Base-by-base conservation (phyloP, 106 monocot species). In the Gastrodia elata region DNA sequence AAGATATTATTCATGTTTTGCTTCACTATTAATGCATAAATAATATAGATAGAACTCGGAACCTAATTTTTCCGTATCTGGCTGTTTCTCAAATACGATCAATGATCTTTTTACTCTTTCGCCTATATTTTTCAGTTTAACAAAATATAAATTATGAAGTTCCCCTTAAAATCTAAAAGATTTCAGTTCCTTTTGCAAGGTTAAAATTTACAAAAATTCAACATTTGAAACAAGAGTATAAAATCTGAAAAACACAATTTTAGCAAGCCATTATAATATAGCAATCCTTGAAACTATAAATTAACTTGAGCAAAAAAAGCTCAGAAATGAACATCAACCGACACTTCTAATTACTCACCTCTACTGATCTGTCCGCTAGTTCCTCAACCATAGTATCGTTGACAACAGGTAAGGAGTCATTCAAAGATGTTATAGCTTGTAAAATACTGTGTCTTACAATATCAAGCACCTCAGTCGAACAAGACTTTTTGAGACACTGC, bases 301-400 rank as follows among this genome's bases (percentile, higher is more conserved):
- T 22, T 22, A 8, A 61, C 10, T 30, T 32, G 61, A 61, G 5
- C 27, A 58, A 58, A 61, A 61, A 61, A 30, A 30, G 30, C 13
- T 13, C 30, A 61, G 20, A 11, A 32, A 61, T 28, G 18, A 61
- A 11, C 61, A 61, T 61, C 30, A 5, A 30, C 61, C 30, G 0
- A 2, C 61, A 61, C 11, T 28, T 32, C 30, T 11, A 61, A 61
- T 28, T 32, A 61, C 59, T 82, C 81, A 93, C 97, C 97, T 97
- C 92, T 39, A 86, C 77, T 70, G 88, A 92, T 70, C 83, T 92
- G 73, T 91, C 90, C 18, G 88, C 90, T 76, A 91, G 82, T 26
- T 77, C 71, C 37, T 91, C 93, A 75, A 87, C 83, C 76, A 93
- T 88, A 8, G 83, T 77, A 52, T 92, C 86, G 74, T 90, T 73